A percentile compares a stretch with the other conserved stretches of the same genome.
phyloP scores from a whole-genome alignment of 495 filamentous ascomycete species.

The Xylaria longipes region DNA sequence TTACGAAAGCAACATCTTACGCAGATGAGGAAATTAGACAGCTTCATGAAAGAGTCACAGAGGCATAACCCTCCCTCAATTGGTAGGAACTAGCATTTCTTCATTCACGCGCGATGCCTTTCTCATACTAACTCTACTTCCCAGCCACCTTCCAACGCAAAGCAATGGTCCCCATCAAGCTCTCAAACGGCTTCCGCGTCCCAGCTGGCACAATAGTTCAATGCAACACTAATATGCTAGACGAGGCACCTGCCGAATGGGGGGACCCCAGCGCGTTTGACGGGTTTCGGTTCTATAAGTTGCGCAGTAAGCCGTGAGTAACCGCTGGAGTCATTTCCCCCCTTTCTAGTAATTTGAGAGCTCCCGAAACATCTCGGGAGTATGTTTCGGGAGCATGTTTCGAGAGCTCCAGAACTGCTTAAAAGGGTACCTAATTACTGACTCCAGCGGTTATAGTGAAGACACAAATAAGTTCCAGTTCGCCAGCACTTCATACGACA shows the following conservation, averaged over 20 bases:
- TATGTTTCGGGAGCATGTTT: no score
- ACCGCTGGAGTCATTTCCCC: no score
- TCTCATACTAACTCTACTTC: constrained; percentile 26
- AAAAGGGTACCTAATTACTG: no score
- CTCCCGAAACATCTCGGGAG: no score
- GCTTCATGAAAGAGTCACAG: constrained; percentile 59
- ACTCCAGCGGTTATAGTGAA: no score
- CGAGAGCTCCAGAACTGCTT: no score
- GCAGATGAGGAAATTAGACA: constrained; percentile 57
- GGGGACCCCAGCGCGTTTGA: constrained; percentile 56
- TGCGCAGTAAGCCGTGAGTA: constrained; percentile 48
- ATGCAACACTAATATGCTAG: constrained; percentile 38
- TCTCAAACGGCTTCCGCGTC: constrained; percentile 48
- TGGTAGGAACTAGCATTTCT: constrained; percentile 38
- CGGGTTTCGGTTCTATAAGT: constrained; percentile 56
- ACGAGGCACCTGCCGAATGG: constrained; percentile 35
- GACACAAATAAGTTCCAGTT: constrained; percentile 50
- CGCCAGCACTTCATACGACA: constrained; percentile 49
- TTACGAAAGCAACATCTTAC: constrained; percentile 45
- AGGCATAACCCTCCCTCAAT: constrained; percentile 45
- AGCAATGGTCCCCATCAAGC: constrained; percentile 39
- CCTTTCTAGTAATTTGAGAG: no score
- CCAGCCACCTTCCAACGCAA: constrained; percentile 42
- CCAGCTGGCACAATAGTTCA: constrained; percentile 41
- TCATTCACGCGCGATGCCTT: constrained; percentile 14